A percentile compares a stretch with the other conserved stretches of the same genome.
These are phyloP conservation scores for Alectoria sarmentosa DNA, from an alignment of 495 filamentous ascomycete genomes.

Conservation along the genomic window DNA sequence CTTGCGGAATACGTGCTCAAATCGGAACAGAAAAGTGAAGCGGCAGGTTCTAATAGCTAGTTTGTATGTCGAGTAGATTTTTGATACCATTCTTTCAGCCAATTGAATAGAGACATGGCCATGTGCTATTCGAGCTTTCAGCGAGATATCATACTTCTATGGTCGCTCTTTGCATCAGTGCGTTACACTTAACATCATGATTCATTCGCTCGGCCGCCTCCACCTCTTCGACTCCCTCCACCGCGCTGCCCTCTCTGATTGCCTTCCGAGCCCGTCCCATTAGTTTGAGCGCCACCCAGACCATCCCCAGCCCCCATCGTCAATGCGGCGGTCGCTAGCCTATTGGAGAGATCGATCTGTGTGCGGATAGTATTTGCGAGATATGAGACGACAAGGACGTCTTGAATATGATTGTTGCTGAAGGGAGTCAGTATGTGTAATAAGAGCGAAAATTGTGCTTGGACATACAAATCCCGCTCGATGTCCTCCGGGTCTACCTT, in stretches of 20 bases:
- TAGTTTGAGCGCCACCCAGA: conserved; percentile 22
- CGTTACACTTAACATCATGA: conserved; percentile 1
- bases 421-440: conserved; percentile 19
- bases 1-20: conserved; percentile 50
- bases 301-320: conserved; percentile 51
- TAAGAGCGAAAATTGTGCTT: background rate
- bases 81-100: background rate
- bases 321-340: conserved; percentile 77
- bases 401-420: conserved; percentile 97
- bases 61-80: background rate
- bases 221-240: conserved; percentile 34
- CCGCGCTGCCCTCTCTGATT: conserved; percentile 44
- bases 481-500: conserved; percentile 87
- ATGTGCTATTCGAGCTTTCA: background rate
- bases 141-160: conserved; percentile 19
- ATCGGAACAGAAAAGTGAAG: background rate
- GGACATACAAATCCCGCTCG: conserved; percentile 81
- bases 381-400: conserved; percentile 94
- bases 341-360: conserved; percentile 95
- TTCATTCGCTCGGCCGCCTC: conserved; percentile 14
- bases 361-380: conserved; percentile 97
- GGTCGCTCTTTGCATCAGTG: conserved; percentile 3
- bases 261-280: conserved; percentile 31
- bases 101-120: background rate
- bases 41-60: background rate